Percentiles rank a stretch among this genome's conserved stretches.
Evolutionary conservation across 805 yeast species (phyloP).

Genomic region (Myxozyma kluyveri): DNA sequence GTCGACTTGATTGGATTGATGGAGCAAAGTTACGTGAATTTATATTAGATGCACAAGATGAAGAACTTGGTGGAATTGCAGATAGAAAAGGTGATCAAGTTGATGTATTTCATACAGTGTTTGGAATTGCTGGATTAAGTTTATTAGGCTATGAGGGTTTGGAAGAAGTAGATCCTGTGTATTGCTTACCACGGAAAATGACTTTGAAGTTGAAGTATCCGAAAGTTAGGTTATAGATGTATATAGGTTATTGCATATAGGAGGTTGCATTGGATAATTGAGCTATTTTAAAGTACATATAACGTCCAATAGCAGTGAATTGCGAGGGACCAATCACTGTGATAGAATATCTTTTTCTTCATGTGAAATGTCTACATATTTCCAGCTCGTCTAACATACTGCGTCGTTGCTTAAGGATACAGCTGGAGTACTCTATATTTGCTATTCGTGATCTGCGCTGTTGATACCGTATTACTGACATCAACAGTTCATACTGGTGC

Average conservation of each 20-base stretch:
- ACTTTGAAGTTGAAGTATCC: conserved; percentile 36
- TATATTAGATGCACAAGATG: conserved; percentile 65
- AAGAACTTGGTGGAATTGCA: conserved; percentile 78
- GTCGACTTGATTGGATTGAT: conserved; percentile 74
- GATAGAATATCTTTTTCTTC: too few relatives aligned
- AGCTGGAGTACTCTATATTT: too few relatives aligned
- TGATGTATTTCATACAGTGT: conserved; percentile 89
- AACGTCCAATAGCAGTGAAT: too few relatives aligned
- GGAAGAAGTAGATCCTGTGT: conserved; percentile 73
- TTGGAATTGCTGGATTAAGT: conserved; percentile 86
- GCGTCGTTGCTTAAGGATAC: too few relatives aligned
- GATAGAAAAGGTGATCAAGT: conserved; percentile 89
- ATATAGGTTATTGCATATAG: not conserved
- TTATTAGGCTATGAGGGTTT: conserved; percentile 63
- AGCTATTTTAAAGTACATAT: too few relatives aligned
- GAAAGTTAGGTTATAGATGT: not conserved
- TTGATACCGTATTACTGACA: too few relatives aligned
- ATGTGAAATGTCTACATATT: too few relatives aligned
- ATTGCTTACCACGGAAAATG: conserved; percentile 69
- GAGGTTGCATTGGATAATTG: not conserved
- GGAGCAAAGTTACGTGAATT: conserved; percentile 57
- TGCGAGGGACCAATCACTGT: too few relatives aligned
- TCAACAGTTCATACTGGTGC: too few relatives aligned
- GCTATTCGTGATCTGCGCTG: too few relatives aligned
- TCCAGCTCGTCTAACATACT: too few relatives aligned